Base-by-base conservation (phyloP, 2,329 filamentous ascomycete species). In the Daldinia eschscholtzii region DNA sequence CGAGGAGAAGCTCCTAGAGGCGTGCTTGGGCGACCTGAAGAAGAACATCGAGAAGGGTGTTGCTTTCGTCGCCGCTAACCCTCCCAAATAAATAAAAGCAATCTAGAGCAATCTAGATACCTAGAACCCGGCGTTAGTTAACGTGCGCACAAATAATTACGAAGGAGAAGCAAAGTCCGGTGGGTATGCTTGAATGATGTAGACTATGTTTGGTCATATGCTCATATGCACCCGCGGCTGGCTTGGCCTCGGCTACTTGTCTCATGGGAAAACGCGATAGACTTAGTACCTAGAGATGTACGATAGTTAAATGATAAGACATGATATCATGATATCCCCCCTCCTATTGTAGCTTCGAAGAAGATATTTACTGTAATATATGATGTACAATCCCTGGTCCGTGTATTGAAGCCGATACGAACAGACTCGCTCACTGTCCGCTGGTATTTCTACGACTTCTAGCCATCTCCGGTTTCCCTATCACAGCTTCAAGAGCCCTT, bases 21-120 rank as follows among this genome's bases (percentile, higher is more conserved):
- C 90, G 79, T 92, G 89, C 88, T 86, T 98, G 76, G 85, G 81
- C 77, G 96, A 95, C 84, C 88, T 96, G 81, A 92, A 92, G 88
- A 92, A 92, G 89, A 98, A 98, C 91, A 98, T 98, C 82, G 86
- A 90, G 83, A 98, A 98, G 93, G 93, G 93, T 81, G 85, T 90
- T 70, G 76, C 81, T 67, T 91, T 91, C 72, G 88, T 87, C 71
- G 83, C 84, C 73, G 71, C 81, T 70, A 89, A 89, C 86, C 88
- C 88, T 75, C 82, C 83, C 76, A 88, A 88, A 79, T 89, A 89
- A 86, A 76, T 61, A 60, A 63, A 23, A 61, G 33, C 15, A 28
- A 37, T 37, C 23, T 67, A 52, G 46, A 61, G 33, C 15, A 28
- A 37, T 37, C 23, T 67, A 52, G 46, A 71, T 60, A 57, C 61